Base-by-base conservation (phyloP, 2,329 filamentous ascomycete species). In the Emergomyces orientalis region DNA sequence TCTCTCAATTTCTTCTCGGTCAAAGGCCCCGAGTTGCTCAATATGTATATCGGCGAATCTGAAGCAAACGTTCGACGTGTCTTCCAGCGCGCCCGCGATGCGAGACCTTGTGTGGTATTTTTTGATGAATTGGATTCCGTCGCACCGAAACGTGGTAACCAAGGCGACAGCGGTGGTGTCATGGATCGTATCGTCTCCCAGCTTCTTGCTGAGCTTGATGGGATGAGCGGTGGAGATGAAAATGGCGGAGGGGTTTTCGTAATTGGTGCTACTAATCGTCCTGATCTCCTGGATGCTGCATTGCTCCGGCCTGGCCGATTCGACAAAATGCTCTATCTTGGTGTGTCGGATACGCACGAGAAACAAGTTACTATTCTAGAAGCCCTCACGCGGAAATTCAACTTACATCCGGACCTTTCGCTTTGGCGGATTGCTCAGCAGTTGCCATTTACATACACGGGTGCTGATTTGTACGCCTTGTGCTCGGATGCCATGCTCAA, bases 11-110 rank as follows among this genome's bases (percentile, higher is more conserved):
- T 99, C 82, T 97, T 99, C 76, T 99, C 94, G 43, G 88, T 99
- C 79, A 99, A 99, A 86, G 94, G 94, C 65, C 95, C 94, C 64
- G 94, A 99, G 78, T 84, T 99, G 72, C 86, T 99, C 70, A 97
- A 91, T 77, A 99, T 99, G 94, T 99, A 94, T 93, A 97, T 99
- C 74, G 94, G 94, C 87, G 94, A 99, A 81, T 99, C 94, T 62
- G 95, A 99, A 81, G 96, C 91, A 86, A 99, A 99, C 81, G 97
- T 99, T 69, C 90, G 94, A 75, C 94, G 97, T 76, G 97, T 99
- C 72, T 99, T 99, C 78, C 94, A 99, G 85, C 99, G 97, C 86
- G 94, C 94, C 69, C 90, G 94, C 75, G 95, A 94, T 67, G 94
- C 95, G 65, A 93, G 94, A 71, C 94, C 94, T 79, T 99, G 95